Percentiles rank a stretch among this genome's conserved stretches.
These are phyloP conservation scores for Trametes versicolor DNA, from an alignment of 1,284 basidiomycete species.

Conservation along the genomic window DNA sequence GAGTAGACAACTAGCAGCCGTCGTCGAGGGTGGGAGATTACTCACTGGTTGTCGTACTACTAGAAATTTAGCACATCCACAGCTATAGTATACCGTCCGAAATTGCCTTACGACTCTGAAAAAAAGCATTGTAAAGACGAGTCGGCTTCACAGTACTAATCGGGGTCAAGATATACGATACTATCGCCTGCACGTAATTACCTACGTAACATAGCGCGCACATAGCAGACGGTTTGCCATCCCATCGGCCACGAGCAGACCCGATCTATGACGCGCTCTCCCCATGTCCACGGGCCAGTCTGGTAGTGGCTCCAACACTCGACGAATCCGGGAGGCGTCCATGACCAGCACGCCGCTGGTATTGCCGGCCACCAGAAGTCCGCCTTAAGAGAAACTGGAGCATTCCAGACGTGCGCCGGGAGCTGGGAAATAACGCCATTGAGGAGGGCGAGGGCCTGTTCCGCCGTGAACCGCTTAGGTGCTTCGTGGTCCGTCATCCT, in stretches of 20 bases:
- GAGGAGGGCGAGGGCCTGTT: constrained; percentile 13
- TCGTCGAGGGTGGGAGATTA: too few relatives aligned
- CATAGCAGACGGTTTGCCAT: constrained; percentile 1
- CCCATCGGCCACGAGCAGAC: background rate
- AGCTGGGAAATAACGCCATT: background rate
- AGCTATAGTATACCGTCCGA: too few relatives aligned
- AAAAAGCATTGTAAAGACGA: too few relatives aligned
- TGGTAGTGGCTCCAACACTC: background rate
- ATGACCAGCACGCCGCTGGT: constrained; percentile 8
- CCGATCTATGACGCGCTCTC: background rate
- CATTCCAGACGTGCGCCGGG: background rate
- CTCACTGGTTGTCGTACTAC: too few relatives aligned
- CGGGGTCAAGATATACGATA: too few relatives aligned
- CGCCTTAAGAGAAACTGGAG: background rate
- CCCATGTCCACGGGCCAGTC: background rate
- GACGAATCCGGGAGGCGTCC: background rate
- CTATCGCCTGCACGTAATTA: too few relatives aligned
- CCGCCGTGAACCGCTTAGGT: constrained; percentile 14
- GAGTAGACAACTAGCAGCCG: too few relatives aligned
- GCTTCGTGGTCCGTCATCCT: constrained; percentile 21
- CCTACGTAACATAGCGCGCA: background rate
- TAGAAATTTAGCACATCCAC: too few relatives aligned
- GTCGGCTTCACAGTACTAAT: too few relatives aligned
- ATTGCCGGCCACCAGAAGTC: background rate
- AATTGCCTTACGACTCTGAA: too few relatives aligned